A percentile compares a stretch with the other conserved stretches of the same genome.
Conservation (phyloP, 768 basidiomycete genomes). For the Suillus subaureus region DNA sequence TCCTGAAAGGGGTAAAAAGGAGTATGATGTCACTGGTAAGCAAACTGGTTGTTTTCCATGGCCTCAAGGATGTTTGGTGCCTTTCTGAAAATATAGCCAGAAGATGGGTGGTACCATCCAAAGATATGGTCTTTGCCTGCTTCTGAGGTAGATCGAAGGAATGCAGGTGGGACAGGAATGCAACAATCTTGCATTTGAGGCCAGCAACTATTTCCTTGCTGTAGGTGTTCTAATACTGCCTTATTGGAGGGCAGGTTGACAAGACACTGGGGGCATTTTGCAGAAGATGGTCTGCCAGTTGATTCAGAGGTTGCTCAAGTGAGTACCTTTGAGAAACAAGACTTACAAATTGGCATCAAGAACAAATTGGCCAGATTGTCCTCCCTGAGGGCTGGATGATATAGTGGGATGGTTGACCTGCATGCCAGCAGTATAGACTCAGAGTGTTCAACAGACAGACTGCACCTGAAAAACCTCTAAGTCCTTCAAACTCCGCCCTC, state of each 20-base stretch:
- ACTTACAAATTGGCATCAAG: neutral
- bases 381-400: too few species aligned
- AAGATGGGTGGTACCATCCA: neutral
- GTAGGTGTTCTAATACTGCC: neutral
- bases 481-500: too few species aligned
- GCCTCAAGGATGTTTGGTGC: neutral
- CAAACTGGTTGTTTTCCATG: neutral
- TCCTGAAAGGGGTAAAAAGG: neutral
- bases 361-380: neutral
- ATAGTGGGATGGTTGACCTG: too few species aligned
- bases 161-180: neutral
- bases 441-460: too few species aligned
- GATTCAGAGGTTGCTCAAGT: neutral
- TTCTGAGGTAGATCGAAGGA: neutral
- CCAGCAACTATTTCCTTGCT: neutral
- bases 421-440: too few species aligned
- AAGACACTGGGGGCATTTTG: neutral
- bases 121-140: neutral
- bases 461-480: too few species aligned
- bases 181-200: neutral
- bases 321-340: neutral
- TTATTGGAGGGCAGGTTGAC: neutral
- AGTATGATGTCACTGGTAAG: neutral
- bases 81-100: neutral
- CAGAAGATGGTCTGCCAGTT: neutral